Conservation (phyloP, 257 asterid species). For the Scutellaria minor region DNA sequence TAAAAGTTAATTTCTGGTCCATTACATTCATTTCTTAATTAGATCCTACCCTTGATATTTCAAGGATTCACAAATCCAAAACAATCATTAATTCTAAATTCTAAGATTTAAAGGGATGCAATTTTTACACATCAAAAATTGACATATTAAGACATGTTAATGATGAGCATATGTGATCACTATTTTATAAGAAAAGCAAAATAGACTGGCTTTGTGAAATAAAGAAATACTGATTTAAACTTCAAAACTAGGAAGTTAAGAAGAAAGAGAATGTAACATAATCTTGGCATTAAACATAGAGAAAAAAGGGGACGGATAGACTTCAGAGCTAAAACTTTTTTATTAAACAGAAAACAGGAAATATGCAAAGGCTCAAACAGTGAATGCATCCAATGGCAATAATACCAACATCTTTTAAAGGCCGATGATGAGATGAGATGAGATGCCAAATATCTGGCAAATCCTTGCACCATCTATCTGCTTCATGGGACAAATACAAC, state of each 20-base stretch:
- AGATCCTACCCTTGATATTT: too few relatives aligned
- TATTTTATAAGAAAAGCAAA: too few relatives aligned
- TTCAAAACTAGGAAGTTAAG: constrained; percentile 22
- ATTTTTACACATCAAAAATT: too few relatives aligned
- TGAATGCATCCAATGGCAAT: constrained; percentile 31
- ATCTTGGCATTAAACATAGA: constrained; percentile 15
- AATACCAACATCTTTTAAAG: constrained; percentile 34
- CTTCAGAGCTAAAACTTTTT: constrained; percentile 24
- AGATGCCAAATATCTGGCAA: constrained; percentile 22
- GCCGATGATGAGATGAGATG: constrained; percentile 25
- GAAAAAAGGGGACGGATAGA: not conserved
- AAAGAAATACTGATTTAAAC: not conserved
- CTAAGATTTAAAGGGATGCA: too few relatives aligned
- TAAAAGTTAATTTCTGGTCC: too few relatives aligned
- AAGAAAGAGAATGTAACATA: constrained; percentile 9
- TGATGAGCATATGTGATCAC: too few relatives aligned
- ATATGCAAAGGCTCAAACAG: constrained; percentile 32
- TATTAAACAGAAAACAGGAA: constrained; percentile 32
- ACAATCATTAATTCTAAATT: too few relatives aligned
- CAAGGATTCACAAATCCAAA: too few relatives aligned
- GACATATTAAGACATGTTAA: too few relatives aligned
- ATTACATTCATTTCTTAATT: too few relatives aligned
- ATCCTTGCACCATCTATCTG: constrained; percentile 33
- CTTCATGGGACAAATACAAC: constrained; percentile 26
- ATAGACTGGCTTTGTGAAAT: too few relatives aligned